Evolutionary conservation across 108 stramenopile genomes (phyloP).

Genomic region (Aurantiochytrium sp.): DNA sequence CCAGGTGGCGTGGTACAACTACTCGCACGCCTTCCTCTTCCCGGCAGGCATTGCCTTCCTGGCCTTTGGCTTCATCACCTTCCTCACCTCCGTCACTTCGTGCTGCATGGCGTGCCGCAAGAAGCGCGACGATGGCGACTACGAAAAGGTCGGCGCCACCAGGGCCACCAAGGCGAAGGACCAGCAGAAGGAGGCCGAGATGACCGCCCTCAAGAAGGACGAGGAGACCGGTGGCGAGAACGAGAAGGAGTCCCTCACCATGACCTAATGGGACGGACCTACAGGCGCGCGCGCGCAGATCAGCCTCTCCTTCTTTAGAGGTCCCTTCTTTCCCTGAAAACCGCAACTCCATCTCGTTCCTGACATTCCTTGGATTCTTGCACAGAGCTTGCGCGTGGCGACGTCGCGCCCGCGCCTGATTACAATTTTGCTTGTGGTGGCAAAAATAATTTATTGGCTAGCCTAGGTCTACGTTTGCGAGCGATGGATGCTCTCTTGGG

Average conservation of each 20-base stretch:
- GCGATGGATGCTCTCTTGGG: no score
- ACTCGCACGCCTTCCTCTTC: background rate
- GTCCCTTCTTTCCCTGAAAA: no score
- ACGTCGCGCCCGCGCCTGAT: no score
- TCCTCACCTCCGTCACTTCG: background rate
- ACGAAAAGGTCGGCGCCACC: background rate
- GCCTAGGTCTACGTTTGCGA: no score
- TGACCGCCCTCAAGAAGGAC: background rate
- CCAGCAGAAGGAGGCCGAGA: background rate
- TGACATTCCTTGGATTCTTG: no score
- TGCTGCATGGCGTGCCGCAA: background rate
- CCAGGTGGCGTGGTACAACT: slow-evolving; percentile 4
- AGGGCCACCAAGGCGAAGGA: background rate
- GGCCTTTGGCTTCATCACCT: background rate
- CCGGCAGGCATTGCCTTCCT: background rate
- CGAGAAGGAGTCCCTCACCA: background rate
- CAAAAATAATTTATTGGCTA: no score
- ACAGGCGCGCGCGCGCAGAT: no score
- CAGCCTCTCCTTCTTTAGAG: no score
- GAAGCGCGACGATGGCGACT: slow-evolving; percentile 6
- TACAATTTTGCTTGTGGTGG: no score
- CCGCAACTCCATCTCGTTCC: no score
- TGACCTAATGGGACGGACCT: background rate
- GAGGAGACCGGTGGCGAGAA: background rate
- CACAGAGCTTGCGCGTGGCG: no score